A percentile compares a stretch with the other conserved stretches of the same genome.
Conservation (phyloP, 176 grass and related monocot species). For the barley (Hordeum vulgare) region DNA sequence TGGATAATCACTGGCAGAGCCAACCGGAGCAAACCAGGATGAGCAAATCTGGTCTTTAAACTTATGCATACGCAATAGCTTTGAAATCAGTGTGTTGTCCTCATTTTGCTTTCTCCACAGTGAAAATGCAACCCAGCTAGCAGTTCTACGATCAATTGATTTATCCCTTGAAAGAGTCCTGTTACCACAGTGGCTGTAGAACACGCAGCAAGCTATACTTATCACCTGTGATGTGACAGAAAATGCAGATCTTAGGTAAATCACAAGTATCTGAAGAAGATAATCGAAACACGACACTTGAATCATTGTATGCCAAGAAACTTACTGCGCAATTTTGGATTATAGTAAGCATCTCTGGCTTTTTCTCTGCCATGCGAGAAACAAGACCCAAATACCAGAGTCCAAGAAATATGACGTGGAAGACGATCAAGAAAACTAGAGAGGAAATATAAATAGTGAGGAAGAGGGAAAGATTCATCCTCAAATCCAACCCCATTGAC, state of each 20-base stretch:
- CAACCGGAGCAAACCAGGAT: conserved; percentile 94
- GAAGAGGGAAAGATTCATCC: conserved; percentile 96
- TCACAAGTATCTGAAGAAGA: conserved; percentile 19
- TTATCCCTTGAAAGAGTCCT: conserved; percentile 69
- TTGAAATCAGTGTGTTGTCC: conserved; percentile 53
- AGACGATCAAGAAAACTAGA: conserved; percentile 78
- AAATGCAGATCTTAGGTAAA: not conserved
- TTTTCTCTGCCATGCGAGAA: conserved; percentile 79
- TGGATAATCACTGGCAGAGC: conserved; percentile 88
- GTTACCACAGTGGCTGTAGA: conserved; percentile 97
- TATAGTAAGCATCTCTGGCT: conserved; percentile 83
- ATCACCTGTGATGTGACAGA: conserved; percentile 62
- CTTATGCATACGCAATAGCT: conserved; percentile 65
- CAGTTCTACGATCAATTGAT: conserved; percentile 66
- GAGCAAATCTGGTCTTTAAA: conserved; percentile 97
- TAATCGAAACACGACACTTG: not conserved
- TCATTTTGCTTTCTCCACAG: conserved; percentile 86
- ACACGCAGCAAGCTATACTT: conserved; percentile 96
- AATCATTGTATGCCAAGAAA: conserved; percentile 6
- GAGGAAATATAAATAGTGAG: conserved; percentile 84
- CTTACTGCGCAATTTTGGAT: conserved; percentile 95
- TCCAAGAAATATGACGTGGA: conserved; percentile 92
- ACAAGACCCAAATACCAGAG: conserved; percentile 95
- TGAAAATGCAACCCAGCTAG: conserved; percentile 68
- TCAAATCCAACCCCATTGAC: conserved; percentile 96